Conservation (phyloP, 2,329 filamentous ascomycete genomes). For the Pseudogymnoascus sp. region DNA sequence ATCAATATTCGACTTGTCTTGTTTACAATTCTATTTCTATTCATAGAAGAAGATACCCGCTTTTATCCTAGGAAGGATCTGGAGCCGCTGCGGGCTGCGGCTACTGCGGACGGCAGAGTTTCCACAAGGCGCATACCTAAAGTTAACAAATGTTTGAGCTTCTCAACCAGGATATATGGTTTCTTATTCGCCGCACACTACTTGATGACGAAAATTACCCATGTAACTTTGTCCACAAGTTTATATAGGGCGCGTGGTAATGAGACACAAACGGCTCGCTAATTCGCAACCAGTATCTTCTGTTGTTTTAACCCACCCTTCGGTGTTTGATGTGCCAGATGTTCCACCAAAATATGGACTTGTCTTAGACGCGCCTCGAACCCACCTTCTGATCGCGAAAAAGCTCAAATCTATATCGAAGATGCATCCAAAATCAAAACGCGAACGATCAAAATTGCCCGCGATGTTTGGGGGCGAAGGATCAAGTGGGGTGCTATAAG, state of each 20-base stretch:
- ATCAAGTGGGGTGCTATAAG: background rate
- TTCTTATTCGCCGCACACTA: background rate
- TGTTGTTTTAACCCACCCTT: background rate
- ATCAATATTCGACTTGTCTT: background rate
- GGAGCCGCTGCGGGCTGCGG: too few species aligned
- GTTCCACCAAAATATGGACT: background rate
- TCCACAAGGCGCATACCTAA: background rate
- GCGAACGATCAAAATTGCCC: background rate
- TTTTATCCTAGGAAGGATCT: background rate
- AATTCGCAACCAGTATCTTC: background rate
- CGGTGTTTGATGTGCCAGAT: background rate
- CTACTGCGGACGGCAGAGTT: background rate
- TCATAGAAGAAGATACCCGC: background rate
- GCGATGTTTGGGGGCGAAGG: background rate
- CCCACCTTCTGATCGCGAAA: background rate
- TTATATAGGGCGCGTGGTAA: background rate
- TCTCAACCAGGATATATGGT: background rate
- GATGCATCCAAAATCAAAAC: background rate
- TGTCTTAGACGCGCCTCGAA: background rate
- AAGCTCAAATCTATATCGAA: background rate
- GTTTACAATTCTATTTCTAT: background rate
- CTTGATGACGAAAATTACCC: background rate
- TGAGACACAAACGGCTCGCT: background rate
- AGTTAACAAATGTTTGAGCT: background rate
- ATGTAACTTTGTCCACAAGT: background rate